phyloP scores from a whole-genome alignment of 768 basidiomycete genomes.

The Auricularia sp. region DNA sequence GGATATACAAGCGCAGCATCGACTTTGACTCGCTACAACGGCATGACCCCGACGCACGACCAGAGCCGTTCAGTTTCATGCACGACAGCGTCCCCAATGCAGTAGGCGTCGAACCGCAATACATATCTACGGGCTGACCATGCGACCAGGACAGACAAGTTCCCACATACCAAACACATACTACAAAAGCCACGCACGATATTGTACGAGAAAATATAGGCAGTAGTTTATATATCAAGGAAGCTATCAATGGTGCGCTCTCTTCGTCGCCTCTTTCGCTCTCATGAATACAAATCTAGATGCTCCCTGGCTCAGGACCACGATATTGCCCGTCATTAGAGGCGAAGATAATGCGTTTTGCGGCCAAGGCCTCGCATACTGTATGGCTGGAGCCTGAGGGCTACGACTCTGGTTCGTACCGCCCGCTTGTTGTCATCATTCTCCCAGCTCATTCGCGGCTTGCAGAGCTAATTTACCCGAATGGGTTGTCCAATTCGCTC shows the following conservation, averaged over 20 bases:
- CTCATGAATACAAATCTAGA: neutral
- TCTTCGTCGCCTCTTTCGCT: neutral
- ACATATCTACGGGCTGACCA: neutral
- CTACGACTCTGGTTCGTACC: slow-evolving; percentile 63
- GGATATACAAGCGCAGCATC: slow-evolving; percentile 61
- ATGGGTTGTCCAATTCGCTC: slow-evolving; percentile 79
- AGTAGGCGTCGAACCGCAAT: slow-evolving; percentile 26
- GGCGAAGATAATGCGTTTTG: slow-evolving; percentile 74
- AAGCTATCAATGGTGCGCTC: slow-evolving; percentile 66
- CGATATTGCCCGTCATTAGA: slow-evolving; percentile 89
- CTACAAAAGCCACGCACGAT: slow-evolving; percentile 62
- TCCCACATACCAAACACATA: slow-evolving; percentile 59
- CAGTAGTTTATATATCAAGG: slow-evolving; percentile 74
- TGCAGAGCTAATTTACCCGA: slow-evolving; percentile 78
- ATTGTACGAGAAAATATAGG: slow-evolving; percentile 70
- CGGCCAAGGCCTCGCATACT: slow-evolving; percentile 54
- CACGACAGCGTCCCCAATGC: slow-evolving; percentile 60
- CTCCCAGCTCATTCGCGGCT: neutral
- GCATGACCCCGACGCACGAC: slow-evolving; percentile 58
- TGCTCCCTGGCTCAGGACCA: slow-evolving; percentile 42
- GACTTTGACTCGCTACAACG: slow-evolving; percentile 48
- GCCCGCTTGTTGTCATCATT: neutral
- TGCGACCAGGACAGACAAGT: slow-evolving; percentile 56
- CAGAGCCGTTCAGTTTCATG: slow-evolving; percentile 69
- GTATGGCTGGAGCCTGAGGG: slow-evolving; percentile 92